Evolutionary conservation across 2,329 filamentous ascomycete genomes (phyloP), one percentile per base, ranked within the genome.

Genomic region (Pyrenophora seminiperda): DNA sequence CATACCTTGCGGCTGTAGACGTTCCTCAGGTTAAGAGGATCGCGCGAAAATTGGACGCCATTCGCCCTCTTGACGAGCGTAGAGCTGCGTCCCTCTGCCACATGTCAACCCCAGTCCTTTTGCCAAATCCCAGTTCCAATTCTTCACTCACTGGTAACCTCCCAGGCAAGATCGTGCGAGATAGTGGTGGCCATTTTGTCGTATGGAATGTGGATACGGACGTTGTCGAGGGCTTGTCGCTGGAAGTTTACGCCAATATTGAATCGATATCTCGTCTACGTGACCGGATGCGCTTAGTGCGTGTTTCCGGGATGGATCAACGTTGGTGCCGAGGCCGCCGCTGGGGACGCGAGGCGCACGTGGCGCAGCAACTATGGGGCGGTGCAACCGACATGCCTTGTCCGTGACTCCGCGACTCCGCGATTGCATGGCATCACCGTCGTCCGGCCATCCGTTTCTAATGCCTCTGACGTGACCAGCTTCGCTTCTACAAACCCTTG

Each of bases 21-120:
- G 88, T 97, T 97, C 77, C 80, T 83, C 78, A 97, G 79, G 86
- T 97, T 99, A 67, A 97, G 80, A 71, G 92, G 90, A 76, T 97
- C 93, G 70, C 89, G 89, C 68, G 93, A 97, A 84, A 99, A 91
- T 79, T 90, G 89, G 68, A 89, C 82, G 76, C 90, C 89, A 73
- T 90, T 91, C 72, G 82, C 82, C 81, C 90, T 89, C 88, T 96
- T 96, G 76, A 93, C 89, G 76, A 96, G 87, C 85, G 82, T 96
- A 75, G 90, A 80, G 82, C 95, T 96, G 81, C 91, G 86, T 81
- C 80, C 81, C 80, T 91, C 92, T 97, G 73, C 66, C 46, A 43
- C 31, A 40, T 37, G 53, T 62, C 50, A 56, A 54, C 47, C 46
- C 50, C 51, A 47, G 37, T 50, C 47, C 39, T 41, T 45, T 37